These are phyloP conservation scores for Irpex rosettiformis DNA, from an alignment of 1,284 basidiomycete genomes.

Conservation along the genomic window DNA sequence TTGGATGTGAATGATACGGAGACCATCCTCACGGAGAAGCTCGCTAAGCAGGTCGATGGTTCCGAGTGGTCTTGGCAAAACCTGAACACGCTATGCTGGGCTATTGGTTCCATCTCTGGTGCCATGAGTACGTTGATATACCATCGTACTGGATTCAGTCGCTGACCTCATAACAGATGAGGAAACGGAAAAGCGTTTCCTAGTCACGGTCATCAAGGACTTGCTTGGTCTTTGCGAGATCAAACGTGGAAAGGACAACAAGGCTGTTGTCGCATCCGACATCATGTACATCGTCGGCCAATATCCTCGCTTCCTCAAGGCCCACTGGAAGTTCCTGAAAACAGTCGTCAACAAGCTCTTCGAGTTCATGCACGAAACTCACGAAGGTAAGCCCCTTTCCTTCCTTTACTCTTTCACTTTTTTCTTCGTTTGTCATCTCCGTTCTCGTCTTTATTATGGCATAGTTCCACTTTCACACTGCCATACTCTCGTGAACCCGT, in stretches of 20 bases:
- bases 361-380: conserved; percentile 99
- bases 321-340: conserved; percentile 99
- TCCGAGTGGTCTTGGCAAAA: conserved; percentile 99
- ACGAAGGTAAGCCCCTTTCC: conserved; percentile 68
- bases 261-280: conserved; percentile 98
- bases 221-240: conserved; percentile 95
- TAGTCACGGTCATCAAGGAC: conserved; percentile 99
- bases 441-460: conserved; percentile 1
- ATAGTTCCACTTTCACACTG: background rate
- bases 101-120: conserved; percentile 98
- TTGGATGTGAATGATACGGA: conserved; percentile 96
- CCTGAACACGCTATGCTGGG: conserved; percentile 99
- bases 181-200: conserved; percentile 98
- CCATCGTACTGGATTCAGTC: conserved; percentile 1
- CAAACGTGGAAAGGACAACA: conserved; percentile 99
- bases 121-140: conserved; percentile 84
- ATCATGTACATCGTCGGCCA: conserved; percentile 99
- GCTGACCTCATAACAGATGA: conserved; percentile 60
- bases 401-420: conserved; percentile 5
- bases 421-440: conserved; percentile 11
- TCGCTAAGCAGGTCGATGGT: conserved; percentile 95
- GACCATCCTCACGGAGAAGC: conserved; percentile 95
- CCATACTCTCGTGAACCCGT: background rate
- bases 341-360: conserved; percentile 99
- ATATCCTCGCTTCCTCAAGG: conserved; percentile 99